These are phyloP conservation scores for Ruellia speciosa DNA, from an alignment of 305 asterid species.

Conservation along the genomic window DNA sequence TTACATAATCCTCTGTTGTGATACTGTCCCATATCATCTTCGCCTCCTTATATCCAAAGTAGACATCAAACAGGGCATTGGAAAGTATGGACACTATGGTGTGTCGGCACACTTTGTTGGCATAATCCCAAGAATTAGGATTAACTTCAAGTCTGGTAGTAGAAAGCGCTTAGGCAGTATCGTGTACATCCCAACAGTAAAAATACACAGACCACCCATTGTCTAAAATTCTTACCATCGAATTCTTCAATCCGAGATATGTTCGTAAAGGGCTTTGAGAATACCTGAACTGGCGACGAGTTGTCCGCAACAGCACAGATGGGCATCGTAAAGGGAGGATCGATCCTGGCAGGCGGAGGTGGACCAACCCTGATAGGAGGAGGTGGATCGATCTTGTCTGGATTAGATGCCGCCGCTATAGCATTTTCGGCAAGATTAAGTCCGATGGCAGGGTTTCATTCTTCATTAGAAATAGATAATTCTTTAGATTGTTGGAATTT, in stretches of 20 bases:
- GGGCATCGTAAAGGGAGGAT: no score
- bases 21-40: not conserved
- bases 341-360: no score
- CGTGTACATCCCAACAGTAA: not conserved
- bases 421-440: no score
- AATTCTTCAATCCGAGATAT: not conserved
- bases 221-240: not conserved
- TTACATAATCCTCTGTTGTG: slow-evolving; percentile 2
- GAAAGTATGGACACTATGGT: not conserved
- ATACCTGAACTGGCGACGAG: no score
- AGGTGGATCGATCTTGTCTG: no score
- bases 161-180: not conserved
- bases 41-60: not conserved
- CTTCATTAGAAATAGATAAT: no score
- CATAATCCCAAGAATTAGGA: not conserved
- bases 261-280: not conserved
- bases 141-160: not conserved
- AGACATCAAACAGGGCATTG: not conserved
- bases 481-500: no score
- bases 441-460: no score
- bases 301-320: no score
- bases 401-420: no score
- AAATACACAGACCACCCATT: not conserved
- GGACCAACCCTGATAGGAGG: no score
- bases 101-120: not conserved